Conservation (phyloP, 208 protist genomes). For the Trypanosoma avium region DNA sequence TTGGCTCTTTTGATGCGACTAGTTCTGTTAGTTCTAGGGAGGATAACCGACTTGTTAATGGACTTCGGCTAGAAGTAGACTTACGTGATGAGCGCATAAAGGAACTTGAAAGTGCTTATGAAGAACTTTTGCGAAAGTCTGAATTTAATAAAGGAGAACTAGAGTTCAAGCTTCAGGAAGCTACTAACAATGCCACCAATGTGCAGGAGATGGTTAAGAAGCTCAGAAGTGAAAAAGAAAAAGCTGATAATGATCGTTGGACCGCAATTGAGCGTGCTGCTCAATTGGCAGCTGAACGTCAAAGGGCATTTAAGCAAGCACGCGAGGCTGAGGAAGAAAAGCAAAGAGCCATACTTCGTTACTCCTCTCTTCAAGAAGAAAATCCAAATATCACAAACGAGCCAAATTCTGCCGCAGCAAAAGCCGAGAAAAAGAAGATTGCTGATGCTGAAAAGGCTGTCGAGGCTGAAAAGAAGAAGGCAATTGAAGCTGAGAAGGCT, state of each 20-base stretch:
- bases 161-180: constrained; percentile 14
- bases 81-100: constrained; percentile 49
- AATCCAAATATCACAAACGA: background rate
- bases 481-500: constrained; percentile 7
- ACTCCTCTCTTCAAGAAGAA: constrained; percentile 3
- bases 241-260: background rate
- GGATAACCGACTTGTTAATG: constrained; percentile 22
- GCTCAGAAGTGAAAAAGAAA: background rate
- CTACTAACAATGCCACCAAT: background rate
- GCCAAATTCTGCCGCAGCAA: background rate
- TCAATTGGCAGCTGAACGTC: background rate
- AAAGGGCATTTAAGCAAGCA: constrained; percentile 3
- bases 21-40: constrained; percentile 14
- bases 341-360: background rate
- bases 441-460: constrained; percentile 5
- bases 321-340: constrained; percentile 6
- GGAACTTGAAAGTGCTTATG: constrained; percentile 39
- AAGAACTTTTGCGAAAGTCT: constrained; percentile 37
- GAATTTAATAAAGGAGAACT: constrained; percentile 36
- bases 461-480: background rate
- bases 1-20: constrained; percentile 14
- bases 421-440: background rate
- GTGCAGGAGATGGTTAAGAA: background rate
- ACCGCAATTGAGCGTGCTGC: background rate
- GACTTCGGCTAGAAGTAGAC: constrained; percentile 37